Base-by-base conservation (phyloP, 78 protist species). In the Dictyostelium firmibasis region DNA sequence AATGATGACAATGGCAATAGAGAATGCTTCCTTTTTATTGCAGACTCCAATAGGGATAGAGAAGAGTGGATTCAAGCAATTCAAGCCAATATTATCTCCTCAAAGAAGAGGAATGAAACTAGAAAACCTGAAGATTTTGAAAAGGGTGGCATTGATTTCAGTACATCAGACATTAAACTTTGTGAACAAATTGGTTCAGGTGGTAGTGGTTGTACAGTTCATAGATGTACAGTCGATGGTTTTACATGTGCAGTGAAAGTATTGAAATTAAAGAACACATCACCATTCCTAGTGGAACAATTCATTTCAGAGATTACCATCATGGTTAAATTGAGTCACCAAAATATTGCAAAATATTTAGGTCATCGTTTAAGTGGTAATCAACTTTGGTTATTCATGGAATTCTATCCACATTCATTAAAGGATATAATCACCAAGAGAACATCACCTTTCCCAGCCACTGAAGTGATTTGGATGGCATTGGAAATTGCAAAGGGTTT, bases 181-280 rank as follows among this genome's bases (percentile, higher is more conserved):
- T 92, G 85, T 44, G 96, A 92, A 81, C 81, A 50, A 57, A 47
- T 92, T 20, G 96, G 96, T 2, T 33, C 67, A 23, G 96, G 96
- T 81, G 96, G 96, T 50, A 79, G 89, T 92, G 96, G 96, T 18
- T 85, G 93, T 27, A 44, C 79, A 8, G 96, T 92, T 6, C 85
- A 92, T 47, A 81, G 96, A 31, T 92, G 96, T 20, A 92, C 93
- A 2, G 67, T 92, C 50, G 93, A 92, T 57, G 96, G 96, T 33
- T 76, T 92, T 18, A 92, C 96, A 13, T 92, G 96, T 84, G 96
- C 96, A 35, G 96, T 92, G 3, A 92, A 92, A 27, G 53, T 92
- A 5, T 62, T 92, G 6, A 75, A 84, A 70, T 78, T 92, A 43
- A 79, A 82, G 29, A 81, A 84, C 36, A 64, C 96, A 2, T 74